A percentile compares a stretch with the other conserved stretches of the same genome.
Conservation (phyloP, 2,329 filamentous ascomycete genomes). For the Aspergillus floridensis region DNA sequence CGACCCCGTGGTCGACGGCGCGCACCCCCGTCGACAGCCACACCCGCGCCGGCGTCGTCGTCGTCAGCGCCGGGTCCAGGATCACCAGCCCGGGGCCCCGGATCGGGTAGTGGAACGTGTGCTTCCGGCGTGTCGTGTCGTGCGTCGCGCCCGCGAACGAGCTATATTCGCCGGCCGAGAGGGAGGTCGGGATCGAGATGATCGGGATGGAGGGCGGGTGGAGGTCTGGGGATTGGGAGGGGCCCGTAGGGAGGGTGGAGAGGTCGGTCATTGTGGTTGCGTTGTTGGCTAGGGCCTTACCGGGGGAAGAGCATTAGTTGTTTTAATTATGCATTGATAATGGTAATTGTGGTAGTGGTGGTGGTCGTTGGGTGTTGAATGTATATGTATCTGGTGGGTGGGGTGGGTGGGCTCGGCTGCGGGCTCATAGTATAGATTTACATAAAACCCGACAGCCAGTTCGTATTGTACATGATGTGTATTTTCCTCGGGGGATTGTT, state of each 20-base stretch:
- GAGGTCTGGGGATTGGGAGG: constrained; percentile 15
- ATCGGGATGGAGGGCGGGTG: constrained; percentile 30
- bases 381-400: no score
- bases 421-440: no score
- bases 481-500: no score
- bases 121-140: constrained; percentile 36
- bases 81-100: constrained; percentile 54
- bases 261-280: constrained; percentile 41
- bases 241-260: constrained; percentile 32
- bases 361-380: background rate
- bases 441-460: no score
- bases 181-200: constrained; percentile 43
- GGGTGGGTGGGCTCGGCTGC: no score
- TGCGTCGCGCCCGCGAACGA: constrained; percentile 41
- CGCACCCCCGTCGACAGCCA: constrained; percentile 53
- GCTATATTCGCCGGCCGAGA: constrained; percentile 45
- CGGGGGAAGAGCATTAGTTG: no score
- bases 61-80: constrained; percentile 56
- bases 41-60: constrained; percentile 53
- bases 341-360: background rate
- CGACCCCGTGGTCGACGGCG: constrained; percentile 58
- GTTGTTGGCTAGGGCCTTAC: constrained; percentile 50
- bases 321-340: constrained; percentile 1
- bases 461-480: no score
- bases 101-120: constrained; percentile 36